Base-by-base conservation (phyloP, 345 rosid species). In the Gossypium herbaceum region DNA sequence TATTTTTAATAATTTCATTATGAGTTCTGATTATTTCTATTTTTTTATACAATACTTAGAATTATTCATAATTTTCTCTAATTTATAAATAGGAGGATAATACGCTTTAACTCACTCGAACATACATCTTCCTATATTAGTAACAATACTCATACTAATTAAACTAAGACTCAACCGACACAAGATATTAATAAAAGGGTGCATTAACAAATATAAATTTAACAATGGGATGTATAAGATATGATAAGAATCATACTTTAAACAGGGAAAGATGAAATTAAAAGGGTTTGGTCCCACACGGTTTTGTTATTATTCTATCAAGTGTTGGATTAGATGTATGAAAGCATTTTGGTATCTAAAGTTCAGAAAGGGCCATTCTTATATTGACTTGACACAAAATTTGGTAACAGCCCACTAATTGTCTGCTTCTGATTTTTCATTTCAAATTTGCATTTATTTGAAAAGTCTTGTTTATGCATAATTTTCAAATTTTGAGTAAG, bases 271-370 rank as follows among this genome's bases (percentile, higher is more conserved):
- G 24, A 62, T 27, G 12, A 51, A 39, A 77, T 34, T 54, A 54
- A 13, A 59, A 39, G 9, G 74, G 82, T 17, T 2, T 56, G 64
- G 65, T 2, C 80, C 84, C 85, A 82, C 85, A 74, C 85, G 82
- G 75, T 82, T 78, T 74, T 41, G 2, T 51, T 17, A 62, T 57
- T 75, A 22, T 50, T 34, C 61, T 27, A 70, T 70, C 44, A n/a
- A 70, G 73, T 17, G 29, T 34, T 34, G 41, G 41, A 34, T 70
- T 16, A 12, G 34, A 45, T 45, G 17, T 9, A 12, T 45, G 29
- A 47, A 25, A 51, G 60, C 34, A 52, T 15, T 59, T 66, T 12
- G 51, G 12, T 2, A 47, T 47, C 51, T 47, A 34, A 47, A 47
- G 51, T 12, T 11, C 15, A 47, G 12, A 47, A 12, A 2, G 51